Evolutionary conservation across 352 stramenopile genomes (phyloP).

Genomic region (Globisporangium splendens): DNA sequence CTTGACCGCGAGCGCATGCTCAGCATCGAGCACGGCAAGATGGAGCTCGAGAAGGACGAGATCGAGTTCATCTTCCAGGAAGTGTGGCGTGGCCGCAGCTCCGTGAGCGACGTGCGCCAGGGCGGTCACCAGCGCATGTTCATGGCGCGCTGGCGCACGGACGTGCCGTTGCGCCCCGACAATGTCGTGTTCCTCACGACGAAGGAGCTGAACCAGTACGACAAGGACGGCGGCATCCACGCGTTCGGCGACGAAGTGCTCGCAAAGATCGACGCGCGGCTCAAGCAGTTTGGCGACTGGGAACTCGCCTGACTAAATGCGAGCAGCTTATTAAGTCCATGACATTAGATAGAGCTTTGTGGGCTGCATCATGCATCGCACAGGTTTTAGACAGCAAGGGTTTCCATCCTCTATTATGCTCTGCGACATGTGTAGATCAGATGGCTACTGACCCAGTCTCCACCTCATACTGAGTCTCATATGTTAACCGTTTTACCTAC

Average conservation of each 20-base stretch:
- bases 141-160: slow-evolving; percentile 78
- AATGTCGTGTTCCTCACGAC: slow-evolving; percentile 87
- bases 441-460: slow-evolving; percentile 12
- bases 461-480: background rate
- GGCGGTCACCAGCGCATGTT: slow-evolving; percentile 76
- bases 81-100: slow-evolving; percentile 77
- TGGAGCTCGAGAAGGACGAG: slow-evolving; percentile 81
- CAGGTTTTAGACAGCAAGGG: background rate
- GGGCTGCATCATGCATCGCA: background rate
- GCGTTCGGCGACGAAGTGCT: slow-evolving; percentile 66
- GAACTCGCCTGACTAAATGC: slow-evolving; percentile 7
- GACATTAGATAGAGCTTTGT: background rate
- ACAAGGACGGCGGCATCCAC: slow-evolving; percentile 51
- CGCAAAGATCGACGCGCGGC: slow-evolving; percentile 59
- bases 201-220: slow-evolving; percentile 63
- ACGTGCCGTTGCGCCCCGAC: slow-evolving; percentile 65
- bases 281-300: slow-evolving; percentile 65
- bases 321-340: slow-evolving; percentile 4
- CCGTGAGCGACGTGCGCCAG: slow-evolving; percentile 64
- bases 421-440: slow-evolving; percentile 12
- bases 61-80: slow-evolving; percentile 87
- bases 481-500: no score
- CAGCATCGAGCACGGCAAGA: slow-evolving; percentile 51
- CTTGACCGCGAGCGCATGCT: slow-evolving; percentile 70
- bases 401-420: background rate